Base-by-base conservation (phyloP, 176 grass and related monocot species). In the Lolium perenne region DNA sequence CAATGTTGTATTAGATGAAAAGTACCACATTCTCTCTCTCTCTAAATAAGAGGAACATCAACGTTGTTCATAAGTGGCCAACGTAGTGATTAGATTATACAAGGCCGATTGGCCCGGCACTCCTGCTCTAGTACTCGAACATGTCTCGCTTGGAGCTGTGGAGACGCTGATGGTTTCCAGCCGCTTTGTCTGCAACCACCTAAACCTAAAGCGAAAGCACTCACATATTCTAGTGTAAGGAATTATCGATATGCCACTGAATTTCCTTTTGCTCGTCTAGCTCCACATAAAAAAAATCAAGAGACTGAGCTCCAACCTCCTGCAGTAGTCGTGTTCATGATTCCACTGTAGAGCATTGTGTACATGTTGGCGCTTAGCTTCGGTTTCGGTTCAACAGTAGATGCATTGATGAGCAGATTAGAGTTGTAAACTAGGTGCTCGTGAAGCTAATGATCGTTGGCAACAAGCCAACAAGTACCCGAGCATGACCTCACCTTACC, bases 121-220 rank as follows among this genome's bases (percentile, higher is more conserved):
- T 21, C 29, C 21, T 77, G 54, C 80, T 74, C 32, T 25, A 48
- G 63, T 38, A 71, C 67, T 53, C 77, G 58, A 80, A 45, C n/a
- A 41, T 6, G 38, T 49, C n/a, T 76, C 76, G 18, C 76, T 87
- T 80, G 84, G 50, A 69, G 10, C 84, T 74, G 84, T 60, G 69
- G 10, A 91, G 68, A 87, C 29, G 75, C 26, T 70, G 85, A 87
- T 91, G n/a, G 50, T 76, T 91, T 87, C 20, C 6, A 32, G 59
- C 51, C 10, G 69, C 59, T 80, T 35, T 87, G 85, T 76, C 85
- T 80, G 47, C 85, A 83, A 40, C 80, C 16, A 70, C 49, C 69
- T 22, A 29, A 1, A 53, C 26, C 40, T 66, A 84, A 87, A 87
- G 85, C 51, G 58, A 87, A 67, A 59, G 49, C 26, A 38, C 14